Evolutionary conservation across 306 rosid genomes (phyloP).

Genomic region (Medicago lupulina): DNA sequence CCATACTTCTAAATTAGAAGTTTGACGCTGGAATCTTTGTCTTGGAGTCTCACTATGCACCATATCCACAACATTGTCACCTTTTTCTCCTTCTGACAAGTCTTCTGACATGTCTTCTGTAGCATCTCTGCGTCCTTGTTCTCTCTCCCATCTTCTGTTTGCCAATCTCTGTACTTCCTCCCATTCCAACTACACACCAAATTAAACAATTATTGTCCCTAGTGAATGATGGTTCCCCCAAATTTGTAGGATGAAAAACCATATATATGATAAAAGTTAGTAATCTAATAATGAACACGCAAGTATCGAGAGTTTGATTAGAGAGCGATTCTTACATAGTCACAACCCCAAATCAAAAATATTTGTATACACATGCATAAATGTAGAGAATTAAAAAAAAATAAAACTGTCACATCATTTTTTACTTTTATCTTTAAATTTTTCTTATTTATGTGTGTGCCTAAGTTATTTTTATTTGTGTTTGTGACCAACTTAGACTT

Average conservation of each 20-base stretch:
- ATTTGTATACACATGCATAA: too few relatives aligned
- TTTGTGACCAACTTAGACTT: too few relatives aligned
- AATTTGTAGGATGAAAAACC: constrained; percentile 18
- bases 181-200: constrained; percentile 70
- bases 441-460: too few relatives aligned
- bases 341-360: too few relatives aligned
- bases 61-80: constrained; percentile 62
- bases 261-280: too few relatives aligned
- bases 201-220: constrained; percentile 16
- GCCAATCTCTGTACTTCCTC: constrained; percentile 73
- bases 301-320: too few relatives aligned
- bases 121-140: constrained; percentile 77
- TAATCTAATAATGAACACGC: too few relatives aligned
- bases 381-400: too few relatives aligned
- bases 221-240: constrained; percentile 13
- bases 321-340: too few relatives aligned
- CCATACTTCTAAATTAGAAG: constrained; percentile 80
- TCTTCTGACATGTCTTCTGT: constrained; percentile 91
- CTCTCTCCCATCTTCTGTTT: constrained; percentile 78
- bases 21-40: constrained; percentile 54
- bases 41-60: constrained; percentile 59
- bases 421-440: too few relatives aligned
- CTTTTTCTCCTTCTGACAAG: constrained; percentile 87
- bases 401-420: too few relatives aligned
- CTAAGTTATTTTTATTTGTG: too few relatives aligned